A percentile compares a stretch with the other conserved stretches of the same genome.
phyloP scores from a whole-genome alignment of 2,329 filamentous ascomycete genomes.

The Claviceps digitariae region DNA sequence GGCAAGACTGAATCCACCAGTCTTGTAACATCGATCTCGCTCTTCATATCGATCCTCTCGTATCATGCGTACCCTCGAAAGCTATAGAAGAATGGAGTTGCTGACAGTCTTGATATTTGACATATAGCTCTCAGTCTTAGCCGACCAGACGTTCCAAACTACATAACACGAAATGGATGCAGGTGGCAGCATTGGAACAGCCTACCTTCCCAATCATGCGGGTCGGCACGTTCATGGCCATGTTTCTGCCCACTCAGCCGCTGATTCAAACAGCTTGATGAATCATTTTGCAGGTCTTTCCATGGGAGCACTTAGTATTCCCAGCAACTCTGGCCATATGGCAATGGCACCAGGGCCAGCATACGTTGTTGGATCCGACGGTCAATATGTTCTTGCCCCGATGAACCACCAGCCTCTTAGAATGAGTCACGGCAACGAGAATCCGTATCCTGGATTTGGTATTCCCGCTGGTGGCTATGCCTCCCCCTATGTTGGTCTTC shows the following conservation, averaged over 20 bases:
- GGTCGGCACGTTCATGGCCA: conserved; percentile 18
- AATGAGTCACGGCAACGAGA: conserved; percentile 21
- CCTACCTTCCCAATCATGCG: conserved; percentile 19
- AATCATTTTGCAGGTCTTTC: conserved; percentile 25
- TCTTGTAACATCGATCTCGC: background rate
- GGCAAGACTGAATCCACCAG: background rate
- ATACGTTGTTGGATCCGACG: conserved; percentile 26
- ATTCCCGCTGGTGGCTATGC: conserved; percentile 20
- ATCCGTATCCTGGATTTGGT: conserved; percentile 20
- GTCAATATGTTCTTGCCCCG: conserved; percentile 24
- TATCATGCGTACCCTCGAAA: background rate
- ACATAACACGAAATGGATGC: conserved; percentile 20
- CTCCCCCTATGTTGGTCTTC: conserved; percentile 23
- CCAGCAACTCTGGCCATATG: conserved; percentile 15
- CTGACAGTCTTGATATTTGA: background rate
- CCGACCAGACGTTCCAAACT: conserved; percentile 15
- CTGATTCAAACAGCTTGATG: conserved; percentile 19
- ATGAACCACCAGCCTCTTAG: conserved; percentile 22
- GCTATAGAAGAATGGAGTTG: background rate
- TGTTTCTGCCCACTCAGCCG: conserved; percentile 15
- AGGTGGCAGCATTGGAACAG: conserved; percentile 16
- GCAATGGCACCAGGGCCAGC: conserved; percentile 21
- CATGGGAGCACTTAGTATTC: conserved; percentile 22
- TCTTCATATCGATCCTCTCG: background rate
- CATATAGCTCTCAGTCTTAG: conserved; percentile 20